phyloP scores from a whole-genome alignment of 192 early-diverging fungal species.

The Entophlyctis luteolus region DNA sequence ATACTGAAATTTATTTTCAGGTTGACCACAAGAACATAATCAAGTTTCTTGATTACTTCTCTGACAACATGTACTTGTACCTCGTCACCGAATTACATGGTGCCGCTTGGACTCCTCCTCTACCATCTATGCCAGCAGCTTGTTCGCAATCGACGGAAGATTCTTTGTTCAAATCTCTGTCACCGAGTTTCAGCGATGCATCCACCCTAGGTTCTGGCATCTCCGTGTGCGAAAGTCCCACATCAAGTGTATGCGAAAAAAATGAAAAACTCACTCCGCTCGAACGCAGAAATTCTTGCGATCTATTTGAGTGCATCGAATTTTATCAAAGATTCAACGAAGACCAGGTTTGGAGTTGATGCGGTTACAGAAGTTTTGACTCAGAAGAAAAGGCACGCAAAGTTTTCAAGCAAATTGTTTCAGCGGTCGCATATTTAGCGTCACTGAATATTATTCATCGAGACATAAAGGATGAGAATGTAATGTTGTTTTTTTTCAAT shows the following conservation, averaged over 20 bases:
- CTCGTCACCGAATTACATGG: slow-evolving; percentile 53
- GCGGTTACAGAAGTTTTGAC: too few species aligned
- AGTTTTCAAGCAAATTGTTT: slow-evolving; percentile 69
- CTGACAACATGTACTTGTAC: slow-evolving; percentile 39
- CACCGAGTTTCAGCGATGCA: neutral
- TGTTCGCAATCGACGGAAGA: neutral
- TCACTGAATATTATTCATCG: slow-evolving; percentile 65
- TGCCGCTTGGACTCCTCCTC: slow-evolving; percentile 26
- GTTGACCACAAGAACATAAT: slow-evolving; percentile 62
- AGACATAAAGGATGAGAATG: slow-evolving; percentile 77
- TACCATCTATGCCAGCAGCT: neutral
- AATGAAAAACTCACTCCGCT: slow-evolving; percentile 27
- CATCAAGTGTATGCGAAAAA: too few species aligned
- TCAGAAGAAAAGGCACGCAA: slow-evolving; percentile 52
- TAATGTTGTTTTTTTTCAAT: neutral
- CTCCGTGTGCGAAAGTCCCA: neutral
- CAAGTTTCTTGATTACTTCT: slow-evolving; percentile 45
- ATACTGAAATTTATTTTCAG: slow-evolving; percentile 3
- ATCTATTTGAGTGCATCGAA: slow-evolving; percentile 78
- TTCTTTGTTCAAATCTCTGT: neutral
- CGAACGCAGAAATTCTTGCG: slow-evolving; percentile 45
- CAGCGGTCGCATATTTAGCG: slow-evolving; percentile 64
- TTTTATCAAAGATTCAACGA: slow-evolving; percentile 61
- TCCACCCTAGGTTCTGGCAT: slow-evolving; percentile 4
- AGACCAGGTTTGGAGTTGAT: slow-evolving; percentile 22